Base-by-base conservation (phyloP, 805 yeast genomes). In the Myxozyma geophila region DNA sequence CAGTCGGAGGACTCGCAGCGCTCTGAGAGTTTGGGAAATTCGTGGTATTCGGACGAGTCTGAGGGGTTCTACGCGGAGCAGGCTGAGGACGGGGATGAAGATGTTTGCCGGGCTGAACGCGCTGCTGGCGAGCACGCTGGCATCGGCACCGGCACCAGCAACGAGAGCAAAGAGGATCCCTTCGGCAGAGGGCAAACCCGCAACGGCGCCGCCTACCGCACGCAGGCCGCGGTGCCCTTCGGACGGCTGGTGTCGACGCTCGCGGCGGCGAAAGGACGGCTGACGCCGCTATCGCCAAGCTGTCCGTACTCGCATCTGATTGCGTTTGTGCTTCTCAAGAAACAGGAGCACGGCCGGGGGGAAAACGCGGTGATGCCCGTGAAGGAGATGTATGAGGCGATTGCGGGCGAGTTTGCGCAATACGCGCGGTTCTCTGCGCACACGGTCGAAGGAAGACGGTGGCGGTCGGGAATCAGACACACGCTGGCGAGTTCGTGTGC, bases 261-360 rank as follows among this genome's bases (percentile, higher is more conserved):
- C 2, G 2, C 19, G 7, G 9, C 47, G 6, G 2, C 19, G 19
- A n/a, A 6, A 19, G 47, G 17, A 8, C 4, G 21, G 9, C 47
- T 43, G 2, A 43, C 19, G 3, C 56, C 48, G 2, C 15, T 15
- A 6, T 17, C 47, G 46, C 56, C 48, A 7, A 17, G 12, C 7
- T 53, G 56, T 53, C 48, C 56, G 10, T 53, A 53, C 44, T 53
- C 56, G 21, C 56, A 53, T 35, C 9, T 53, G 39, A 41, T 53
- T 23, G 47, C 56, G 1, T 53, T 53, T 12, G 56, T 53, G 17
- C 47, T 53, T 6, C 48, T 53, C 13, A 35, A 51, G 19, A 43
- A 37, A 19, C 40, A 15, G 9, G n/a, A 15, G 36, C n/a, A 37
- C 19, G 21, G 9, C n/a, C 33, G n/a, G 6, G 9, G 7, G 2